Base-by-base conservation (phyloP, 805 yeast species). In the Zygosaccharomyces siamensis region DNA sequence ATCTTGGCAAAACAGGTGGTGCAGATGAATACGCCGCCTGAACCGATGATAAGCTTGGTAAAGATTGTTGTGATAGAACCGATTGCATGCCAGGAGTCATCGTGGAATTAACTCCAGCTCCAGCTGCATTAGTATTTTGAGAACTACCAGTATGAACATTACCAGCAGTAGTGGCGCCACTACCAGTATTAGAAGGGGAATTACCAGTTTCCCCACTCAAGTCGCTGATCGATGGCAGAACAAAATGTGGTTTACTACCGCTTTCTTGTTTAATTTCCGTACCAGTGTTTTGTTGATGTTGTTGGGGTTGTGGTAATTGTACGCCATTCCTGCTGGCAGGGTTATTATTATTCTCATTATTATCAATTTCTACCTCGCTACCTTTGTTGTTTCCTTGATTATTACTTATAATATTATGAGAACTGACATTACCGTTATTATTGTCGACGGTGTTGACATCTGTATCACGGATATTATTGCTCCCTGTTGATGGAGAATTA, bases 231-330 rank as follows among this genome's bases (percentile, higher is more conserved):
- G 55, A 51, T 12, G 55, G 55, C 20, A 51, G 36, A 24, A 49
- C 49, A 36, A 51, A 47, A 31, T 51, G 55, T 12, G 50, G 38
- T 39, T 51, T 51, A 11, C 31, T 44, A 20, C 47, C 48, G 18
- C 37, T 48, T 46, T 49, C 52, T 38, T 47, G 52, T 59, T 56
- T 49, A 63, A 48, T 7, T 59, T 52, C 35, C 60, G 49, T 10
- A 67, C 54, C 35, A 61, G 63, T n/a, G 7, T 21, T 14, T 21
- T 21, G 21, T 16, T 69, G 67, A 36, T 50, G 69, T 11, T 18
- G 24, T 23, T 16, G 18, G 10, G 69, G 67, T 42, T 48, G 68
- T n/a, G 62, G 63, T 36, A 51, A 37, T 20, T 52, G 62, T 41
- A 36, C 24, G 24, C 35, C 36, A 16, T 30, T 40, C 39, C 37